Conservation (phyloP, 129 eudicot genomes). For the Centrapalus pauciflorus region DNA sequence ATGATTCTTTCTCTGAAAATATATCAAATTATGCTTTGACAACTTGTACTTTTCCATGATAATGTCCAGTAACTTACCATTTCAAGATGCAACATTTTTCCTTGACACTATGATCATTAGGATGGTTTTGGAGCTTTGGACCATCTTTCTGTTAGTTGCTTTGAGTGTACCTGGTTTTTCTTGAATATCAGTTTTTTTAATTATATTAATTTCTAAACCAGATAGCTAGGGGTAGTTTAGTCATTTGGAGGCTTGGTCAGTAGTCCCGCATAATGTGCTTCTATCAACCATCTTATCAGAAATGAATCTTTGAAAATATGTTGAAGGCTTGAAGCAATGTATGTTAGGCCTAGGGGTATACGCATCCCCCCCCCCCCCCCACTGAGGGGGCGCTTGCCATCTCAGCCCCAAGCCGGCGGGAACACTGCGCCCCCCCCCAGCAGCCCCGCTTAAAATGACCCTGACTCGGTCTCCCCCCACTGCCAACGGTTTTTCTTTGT, state of each 20-base stretch:
- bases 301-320: too few relatives aligned
- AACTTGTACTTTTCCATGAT: conserved; percentile 27
- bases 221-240: neutral
- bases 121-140: conserved; percentile 1
- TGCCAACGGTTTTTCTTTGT: neutral
- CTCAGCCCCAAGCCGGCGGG: too few relatives aligned
- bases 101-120: conserved; percentile 5
- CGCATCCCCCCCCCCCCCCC: too few relatives aligned
- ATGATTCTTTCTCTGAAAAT: conserved; percentile 33
- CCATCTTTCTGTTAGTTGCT: neutral
- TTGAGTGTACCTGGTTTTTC: conserved; percentile 16
- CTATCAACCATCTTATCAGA: neutral
- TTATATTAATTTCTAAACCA: neutral
- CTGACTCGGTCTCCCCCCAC: too few relatives aligned
- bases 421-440: too few relatives aligned
- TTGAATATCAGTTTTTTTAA: neutral
- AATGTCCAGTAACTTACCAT: conserved; percentile 19
- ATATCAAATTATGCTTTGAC: conserved; percentile 18
- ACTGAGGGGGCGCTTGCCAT: too few relatives aligned
- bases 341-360: too few relatives aligned
- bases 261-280: neutral
- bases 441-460: too few relatives aligned
- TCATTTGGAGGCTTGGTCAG: neutral
- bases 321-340: too few relatives aligned
- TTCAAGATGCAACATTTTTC: conserved; percentile 17